Base-by-base conservation (phyloP, 2,329 filamentous ascomycete species). In the Geoglossum cookeanum region DNA sequence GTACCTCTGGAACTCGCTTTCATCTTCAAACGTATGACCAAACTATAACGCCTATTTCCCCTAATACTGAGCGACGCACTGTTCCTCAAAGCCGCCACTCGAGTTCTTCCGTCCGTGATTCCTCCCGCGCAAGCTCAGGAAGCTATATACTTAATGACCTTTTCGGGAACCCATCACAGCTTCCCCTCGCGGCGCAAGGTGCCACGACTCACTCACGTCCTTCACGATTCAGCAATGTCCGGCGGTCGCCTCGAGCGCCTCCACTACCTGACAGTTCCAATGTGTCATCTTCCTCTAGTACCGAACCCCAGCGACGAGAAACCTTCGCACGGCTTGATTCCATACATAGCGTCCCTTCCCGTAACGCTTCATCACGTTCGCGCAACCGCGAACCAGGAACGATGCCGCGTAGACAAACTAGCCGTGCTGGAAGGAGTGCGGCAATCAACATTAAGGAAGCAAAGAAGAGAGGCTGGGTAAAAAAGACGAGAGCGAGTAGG, bases 381-480 rank as follows among this genome's bases (percentile, higher is more conserved):
- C 69, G 66, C 65, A 72, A 32, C 66, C 70, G 5, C 62, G 70
- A 3, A 65, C 69, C 1, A 68, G 71, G 5, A 61, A 66, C 4
- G 63, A 68, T 15, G 64, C 49, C 55, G 30, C 45, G 42, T 49
- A 56, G 65, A 64, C 61, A 70, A 39, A 68, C 72, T 42, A 81
- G 78, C 62, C 74, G 79, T 45, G 79, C 79, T 1, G 77, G 79
- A 64, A 71, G 78, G 32, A 80, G 78, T 58, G 79, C 79, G 4
- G 74, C 78, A 8, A 81, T 78, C 67, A 83, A 83, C 61, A 78
- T 83, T 32, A 72, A 75, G 17, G 79, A 82, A 60, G 79, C 79
- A 1, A 79, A 75, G 68, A 74, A 72, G 62, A 73, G 72, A 35
- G 79, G 79, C 0, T 83, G 79, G 78, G 62, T 65, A 58, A 60